Evolutionary conservation across 257 asterid species (phyloP), one percentile per base, ranked within the genome.

Genomic region (Scutellaria baicalensis): DNA sequence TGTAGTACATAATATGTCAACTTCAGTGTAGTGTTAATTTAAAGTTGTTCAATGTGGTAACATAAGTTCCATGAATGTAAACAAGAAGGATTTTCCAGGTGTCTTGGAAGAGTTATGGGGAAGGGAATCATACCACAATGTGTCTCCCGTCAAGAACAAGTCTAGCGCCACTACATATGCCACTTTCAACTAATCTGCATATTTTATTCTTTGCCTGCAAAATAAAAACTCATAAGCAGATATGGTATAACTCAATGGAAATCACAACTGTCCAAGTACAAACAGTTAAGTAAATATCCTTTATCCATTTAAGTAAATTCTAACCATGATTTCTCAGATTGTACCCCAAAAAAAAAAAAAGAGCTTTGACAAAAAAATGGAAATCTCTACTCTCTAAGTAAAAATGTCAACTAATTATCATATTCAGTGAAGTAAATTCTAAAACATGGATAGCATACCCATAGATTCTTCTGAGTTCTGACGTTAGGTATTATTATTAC

Each of bases 91-190:
- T 13, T 12, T 6, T 61, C 52, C 4, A n/a, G 52, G 67, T 17
- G 49, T 40, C 56, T n/a, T 8, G 10, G n/a, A 43, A 51, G 38
- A 61, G 31, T 36, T 11, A 50, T 40, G 9, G 27, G 71, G 45
- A 74, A 64, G n/a, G 47, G 40, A 58, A 10, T 13, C 42, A 45
- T 79, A 82, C 86, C 84, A 76, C 82, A 66, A 79, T 74, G 52
- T 70, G 62, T 66, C 86, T 82, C 55, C 86, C 86, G 44, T 82
- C 86, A 57, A 82, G 83, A 63, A 79, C 69, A 76, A 76, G 84
- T 62, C 84, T 73, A 74, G 84, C 86, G 10, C 86, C 84, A 66
- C 76, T 70, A 56, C 57, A 74, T 54, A 79, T 71, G 42, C 84
- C 82, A 60, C 67, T 70, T 70, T 82, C 76, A 36, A 82, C 76